phyloP scores from a whole-genome alignment of 352 stramenopile species.

The Thalassiosira mediterranea region DNA sequence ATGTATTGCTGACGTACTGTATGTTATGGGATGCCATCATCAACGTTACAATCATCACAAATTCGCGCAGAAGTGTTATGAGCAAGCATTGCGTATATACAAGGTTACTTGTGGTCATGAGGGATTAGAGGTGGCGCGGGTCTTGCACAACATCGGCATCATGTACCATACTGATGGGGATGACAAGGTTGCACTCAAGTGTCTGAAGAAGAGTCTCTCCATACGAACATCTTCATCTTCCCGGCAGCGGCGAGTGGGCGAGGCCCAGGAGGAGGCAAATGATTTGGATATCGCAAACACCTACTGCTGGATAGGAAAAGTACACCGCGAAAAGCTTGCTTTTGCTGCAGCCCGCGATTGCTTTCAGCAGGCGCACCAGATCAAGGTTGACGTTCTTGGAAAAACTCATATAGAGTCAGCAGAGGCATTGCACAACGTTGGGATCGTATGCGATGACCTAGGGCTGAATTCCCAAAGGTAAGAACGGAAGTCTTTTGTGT shows the following conservation, averaged over 20 bases:
- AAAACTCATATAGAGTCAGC: constrained; percentile 41
- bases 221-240: constrained; percentile 40
- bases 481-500: no score
- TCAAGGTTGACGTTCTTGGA: constrained; percentile 48
- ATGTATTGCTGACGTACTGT: constrained; percentile 55
- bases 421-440: constrained; percentile 57
- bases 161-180: constrained; percentile 47
- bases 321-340: constrained; percentile 44
- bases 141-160: constrained; percentile 62
- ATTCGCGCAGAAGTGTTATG: constrained; percentile 68
- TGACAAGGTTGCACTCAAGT: constrained; percentile 49
- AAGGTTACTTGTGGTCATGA: constrained; percentile 43
- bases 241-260: not conserved
- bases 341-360: constrained; percentile 42
- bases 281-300: constrained; percentile 56
- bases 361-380: constrained; percentile 43
- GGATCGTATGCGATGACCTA: constrained; percentile 59
- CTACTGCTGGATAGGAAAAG: constrained; percentile 61
- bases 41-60: constrained; percentile 39
- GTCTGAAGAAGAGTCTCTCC: constrained; percentile 46
- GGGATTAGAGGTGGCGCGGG: constrained; percentile 26
- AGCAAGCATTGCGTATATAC: constrained; percentile 68
- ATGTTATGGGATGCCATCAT: constrained; percentile 48
- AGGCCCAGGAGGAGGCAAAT: constrained; percentile 8
- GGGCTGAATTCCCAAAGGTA: constrained; percentile 38